phyloP scores from a whole-genome alignment of 2,329 filamentous ascomycete genomes.

The Penicillium frequentans region DNA sequence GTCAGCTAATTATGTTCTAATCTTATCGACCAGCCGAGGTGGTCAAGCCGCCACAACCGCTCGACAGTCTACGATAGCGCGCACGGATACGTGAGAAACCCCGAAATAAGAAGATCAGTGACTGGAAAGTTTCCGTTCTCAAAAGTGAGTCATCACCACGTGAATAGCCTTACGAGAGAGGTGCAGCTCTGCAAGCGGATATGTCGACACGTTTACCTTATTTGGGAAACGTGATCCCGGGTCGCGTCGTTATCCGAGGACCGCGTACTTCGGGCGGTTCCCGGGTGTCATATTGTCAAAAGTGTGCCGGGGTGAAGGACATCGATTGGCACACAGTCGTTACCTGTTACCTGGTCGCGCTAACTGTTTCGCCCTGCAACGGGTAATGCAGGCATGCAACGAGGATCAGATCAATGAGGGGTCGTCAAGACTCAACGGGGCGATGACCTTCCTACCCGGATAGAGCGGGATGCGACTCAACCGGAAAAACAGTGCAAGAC shows the following conservation, averaged over 20 bases:
- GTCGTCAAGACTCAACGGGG: background rate
- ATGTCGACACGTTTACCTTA: background rate
- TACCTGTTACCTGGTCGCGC: slow-evolving; percentile 1
- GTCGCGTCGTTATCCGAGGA: background rate
- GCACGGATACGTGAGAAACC: slow-evolving; percentile 19
- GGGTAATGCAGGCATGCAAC: background rate
- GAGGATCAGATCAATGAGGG: slow-evolving; percentile 6
- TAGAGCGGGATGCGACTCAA: background rate
- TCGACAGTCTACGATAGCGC: slow-evolving; percentile 10
- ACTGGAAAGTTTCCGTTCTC: background rate
- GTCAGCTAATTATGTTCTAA: background rate
- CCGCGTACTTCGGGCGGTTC: background rate
- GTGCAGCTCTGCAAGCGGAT: background rate
- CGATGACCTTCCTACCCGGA: background rate
- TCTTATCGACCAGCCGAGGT: slow-evolving; percentile 10
- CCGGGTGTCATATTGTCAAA: background rate
- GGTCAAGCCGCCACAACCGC: slow-evolving; percentile 24
- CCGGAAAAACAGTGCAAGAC: slow-evolving; percentile 11
- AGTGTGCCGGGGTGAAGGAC: background rate
- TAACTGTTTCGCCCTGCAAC: slow-evolving; percentile 1
- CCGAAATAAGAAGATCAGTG: slow-evolving; percentile 3
- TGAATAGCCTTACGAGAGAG: background rate
- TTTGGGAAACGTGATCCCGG: background rate
- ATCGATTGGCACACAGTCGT: slow-evolving; percentile 1
- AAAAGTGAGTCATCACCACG: slow-evolving; percentile 2